These are phyloP conservation scores for Smittium culicis DNA, from an alignment of 371 early-diverging fungal species.

Conservation along the genomic window DNA sequence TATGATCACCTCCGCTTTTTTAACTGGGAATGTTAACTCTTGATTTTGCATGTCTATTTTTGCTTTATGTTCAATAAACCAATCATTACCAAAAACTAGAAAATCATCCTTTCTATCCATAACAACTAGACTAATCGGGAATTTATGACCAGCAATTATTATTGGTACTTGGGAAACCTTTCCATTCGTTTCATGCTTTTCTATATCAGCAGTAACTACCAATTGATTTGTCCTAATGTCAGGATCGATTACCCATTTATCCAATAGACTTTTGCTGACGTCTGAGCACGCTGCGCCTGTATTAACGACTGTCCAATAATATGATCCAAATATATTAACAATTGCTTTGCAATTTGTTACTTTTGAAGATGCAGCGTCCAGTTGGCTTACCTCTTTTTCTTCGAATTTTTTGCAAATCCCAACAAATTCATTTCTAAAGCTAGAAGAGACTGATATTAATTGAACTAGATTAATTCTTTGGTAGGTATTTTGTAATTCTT, in stretches of 20 bases:
- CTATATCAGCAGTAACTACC: constrained; percentile 4
- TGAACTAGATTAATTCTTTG: background rate
- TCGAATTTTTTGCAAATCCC: background rate
- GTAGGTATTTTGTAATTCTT: background rate
- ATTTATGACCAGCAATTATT: constrained; percentile 1
- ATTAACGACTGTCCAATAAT: background rate
- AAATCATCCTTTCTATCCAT: background rate
- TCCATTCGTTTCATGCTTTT: background rate
- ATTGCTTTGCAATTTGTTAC: constrained; percentile 7
- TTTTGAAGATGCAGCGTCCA: background rate
- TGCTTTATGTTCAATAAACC: constrained; percentile 5
- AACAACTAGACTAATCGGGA: background rate
- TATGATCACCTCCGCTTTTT: background rate
- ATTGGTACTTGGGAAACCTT: background rate
- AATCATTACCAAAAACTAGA: background rate
- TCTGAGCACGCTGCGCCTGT: constrained; percentile 8
- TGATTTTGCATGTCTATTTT: background rate
- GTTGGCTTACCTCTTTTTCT: background rate
- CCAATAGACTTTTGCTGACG: background rate
- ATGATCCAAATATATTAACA: background rate
- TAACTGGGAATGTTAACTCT: background rate
- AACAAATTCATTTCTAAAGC: background rate
- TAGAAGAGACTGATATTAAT: background rate
- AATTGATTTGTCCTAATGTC: background rate
- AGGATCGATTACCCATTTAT: background rate